Percentiles rank a stretch among this genome's conserved stretches.
Conservation (phyloP, 352 stramenopile species). For the Pythium graminicola region DNA sequence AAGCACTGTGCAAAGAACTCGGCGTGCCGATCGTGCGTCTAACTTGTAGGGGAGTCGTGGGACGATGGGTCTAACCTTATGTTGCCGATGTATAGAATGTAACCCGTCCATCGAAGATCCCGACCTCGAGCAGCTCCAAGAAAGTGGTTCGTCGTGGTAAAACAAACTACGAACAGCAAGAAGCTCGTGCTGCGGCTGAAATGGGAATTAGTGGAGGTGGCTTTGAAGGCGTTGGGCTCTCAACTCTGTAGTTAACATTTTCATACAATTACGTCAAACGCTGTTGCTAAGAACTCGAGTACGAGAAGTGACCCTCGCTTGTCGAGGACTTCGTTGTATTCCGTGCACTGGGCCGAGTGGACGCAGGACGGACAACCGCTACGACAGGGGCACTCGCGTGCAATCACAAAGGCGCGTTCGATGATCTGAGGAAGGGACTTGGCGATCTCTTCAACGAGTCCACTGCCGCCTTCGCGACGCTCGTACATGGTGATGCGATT, state of each 20-base stretch:
- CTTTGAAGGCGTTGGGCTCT: slow-evolving; percentile 62
- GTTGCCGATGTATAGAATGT: slow-evolving; percentile 37
- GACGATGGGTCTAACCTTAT: slow-evolving; percentile 4
- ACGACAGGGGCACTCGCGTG: slow-evolving; percentile 64
- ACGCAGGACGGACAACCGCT: slow-evolving; percentile 86
- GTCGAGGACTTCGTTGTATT: slow-evolving; percentile 88
- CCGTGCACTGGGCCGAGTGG: slow-evolving; percentile 74
- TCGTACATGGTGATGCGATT: slow-evolving; percentile 88
- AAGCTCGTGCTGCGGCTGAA: slow-evolving; percentile 42
- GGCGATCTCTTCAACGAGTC: slow-evolving; percentile 74
- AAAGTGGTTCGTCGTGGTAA: slow-evolving; percentile 22
- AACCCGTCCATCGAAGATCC: slow-evolving; percentile 35
- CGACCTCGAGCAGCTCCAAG: slow-evolving; percentile 34
- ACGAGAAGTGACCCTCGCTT: slow-evolving; percentile 73
- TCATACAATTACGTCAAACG: background rate
- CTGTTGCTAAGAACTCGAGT: slow-evolving; percentile 38
- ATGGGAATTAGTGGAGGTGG: slow-evolving; percentile 44
- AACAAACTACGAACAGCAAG: slow-evolving; percentile 29
- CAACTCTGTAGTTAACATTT: slow-evolving; percentile 35
- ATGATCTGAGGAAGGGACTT: slow-evolving; percentile 49
- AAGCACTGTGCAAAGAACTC: slow-evolving; percentile 70
- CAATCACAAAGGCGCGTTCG: slow-evolving; percentile 53
- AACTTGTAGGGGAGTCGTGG: background rate
- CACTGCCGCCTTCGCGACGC: slow-evolving; percentile 80
- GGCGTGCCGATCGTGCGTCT: slow-evolving; percentile 51